These are phyloP conservation scores for Chenopodium quinoa DNA, from an alignment of 148 eudicot genomes.

Conservation along the genomic window DNA sequence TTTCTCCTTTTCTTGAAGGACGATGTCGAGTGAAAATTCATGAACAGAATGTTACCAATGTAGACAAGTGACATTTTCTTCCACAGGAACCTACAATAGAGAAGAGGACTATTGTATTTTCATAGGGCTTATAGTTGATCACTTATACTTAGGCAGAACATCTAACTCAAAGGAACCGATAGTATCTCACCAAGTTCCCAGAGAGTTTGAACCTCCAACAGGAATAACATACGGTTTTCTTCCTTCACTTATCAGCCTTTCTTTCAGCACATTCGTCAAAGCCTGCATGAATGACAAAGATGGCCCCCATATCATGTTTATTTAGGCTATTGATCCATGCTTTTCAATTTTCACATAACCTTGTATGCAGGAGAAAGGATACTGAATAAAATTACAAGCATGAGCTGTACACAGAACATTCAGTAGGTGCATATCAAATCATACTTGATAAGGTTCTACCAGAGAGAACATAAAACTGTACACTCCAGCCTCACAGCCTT, in stretches of 20 bases:
- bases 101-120: not conserved
- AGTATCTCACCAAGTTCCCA: conserved; percentile 84
- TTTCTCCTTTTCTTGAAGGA: too few relatives aligned
- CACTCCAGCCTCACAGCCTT: not conserved
- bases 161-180: not conserved
- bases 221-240: conserved; percentile 96
- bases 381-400: not conserved
- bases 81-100: not conserved
- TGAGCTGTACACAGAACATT: not conserved
- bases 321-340: not conserved
- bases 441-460: not conserved
- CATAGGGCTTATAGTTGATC: not conserved
- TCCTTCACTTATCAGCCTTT: conserved; percentile 78
- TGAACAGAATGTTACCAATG: too few relatives aligned
- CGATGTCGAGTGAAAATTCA: too few relatives aligned
- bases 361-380: not conserved
- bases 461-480: not conserved
- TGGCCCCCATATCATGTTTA: not conserved
- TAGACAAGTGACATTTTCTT: too few relatives aligned
- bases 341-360: too few relatives aligned
- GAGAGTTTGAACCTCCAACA: conserved; percentile 95
- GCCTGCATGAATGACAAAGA: conserved; percentile 52
- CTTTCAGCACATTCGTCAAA: conserved; percentile 74
- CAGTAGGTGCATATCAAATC: not conserved
- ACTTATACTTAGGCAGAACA: not conserved